Evolutionary conservation across 176 grass and related monocot species (phyloP), one percentile per base, ranked within the genome.

Genomic region (Zoysia japonica): DNA sequence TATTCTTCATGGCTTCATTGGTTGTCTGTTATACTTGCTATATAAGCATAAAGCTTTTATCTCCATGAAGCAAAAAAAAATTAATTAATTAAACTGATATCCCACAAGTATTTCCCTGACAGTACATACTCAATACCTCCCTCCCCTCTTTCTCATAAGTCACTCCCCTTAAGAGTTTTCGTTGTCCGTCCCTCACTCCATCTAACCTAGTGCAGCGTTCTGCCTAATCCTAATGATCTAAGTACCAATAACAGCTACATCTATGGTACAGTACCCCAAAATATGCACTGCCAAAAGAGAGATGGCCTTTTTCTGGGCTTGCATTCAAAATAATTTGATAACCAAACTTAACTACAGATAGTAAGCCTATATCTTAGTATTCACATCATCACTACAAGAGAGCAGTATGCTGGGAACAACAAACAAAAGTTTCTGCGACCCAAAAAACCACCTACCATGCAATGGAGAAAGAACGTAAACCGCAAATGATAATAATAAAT

Each of bases 361-460:
- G 12, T 15, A 54, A 54, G 3, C 12, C 3, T 52, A 52, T 54
- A 14, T 12, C 28, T 54, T 54, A 3, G 3, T 15, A 14, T 54
- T 16, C 28, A 56, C 14, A n/a, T 56, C 54, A n/a, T 56, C n/a
- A n/a, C 3, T 56, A 16, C 14, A 56, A 69, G 55, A 46, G 54
- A 56, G 11, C 15, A 69, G 19, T 57, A 59, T 59, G 42, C 45
- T 52, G 62, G 60, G 42, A 80, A 0, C 66, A 70, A 60, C 8
- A 80, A 59, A 57, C 10, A 15, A 60, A 70, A 40, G 13, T 28
- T 28, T 28, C 28, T 28, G 28, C 28, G 28, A 28, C 28, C 28
- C 28, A 80, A 68, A 80, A 56, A 17, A 69, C n/a, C 50, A 46
- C 19, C 39, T 45, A 69, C 19, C 50, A 49, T 37, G 28, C 54